Evolutionary conservation across 2,329 filamentous ascomycete species (phyloP), one percentile per base, ranked within the genome.

Genomic region (Colletotrichum magnum): DNA sequence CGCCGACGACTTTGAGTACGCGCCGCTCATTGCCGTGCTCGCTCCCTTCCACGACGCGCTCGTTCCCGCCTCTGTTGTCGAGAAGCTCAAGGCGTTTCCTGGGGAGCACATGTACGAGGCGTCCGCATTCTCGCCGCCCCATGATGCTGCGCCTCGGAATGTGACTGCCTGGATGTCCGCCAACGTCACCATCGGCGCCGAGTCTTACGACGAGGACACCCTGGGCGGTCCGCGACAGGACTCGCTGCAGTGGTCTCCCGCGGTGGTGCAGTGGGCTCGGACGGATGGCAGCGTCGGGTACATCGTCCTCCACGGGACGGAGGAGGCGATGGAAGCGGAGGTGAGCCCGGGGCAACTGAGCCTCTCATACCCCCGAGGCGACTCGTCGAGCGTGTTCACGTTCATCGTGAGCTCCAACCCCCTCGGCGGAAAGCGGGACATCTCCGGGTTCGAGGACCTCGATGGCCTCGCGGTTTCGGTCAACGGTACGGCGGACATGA

Each of bases 171-270:
- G 87, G 86, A 72, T 91, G 0, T 85, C 85, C 0, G 75, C 82
- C 4, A 84, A 86, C n/a, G 77, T 91, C 4, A 89, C 85, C 13
- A 89, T 91, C 66, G 89, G 89, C 39, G 87, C 86, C 0, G 85
- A 89, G 73, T 86, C 87, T 0, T 89, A 88, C 71, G 82, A 85
- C 10, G 84, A 90, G 75, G 85, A 82, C 43, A 82, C 84, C 0
- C 75, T 89, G 2, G 89, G 88, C 12, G 89, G 89, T 0, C 85
- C 86, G 10, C 80, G 83, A 1, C 81, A 82, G 59, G 87, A 86
- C 43, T 82, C 82, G 2, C 80, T 76, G 9, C 83, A 85, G 0
- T 91, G 89, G 76, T 89, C 86, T 58, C 89, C 89, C 0, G 86
- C 86, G 0, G 85, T 90, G 5, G 82, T 88, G 0, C 89, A 91